Evolutionary conservation across 768 basidiomycete species (phyloP), one percentile per base, ranked within the genome.

Genomic region (Gelatoporia subvermispora): DNA sequence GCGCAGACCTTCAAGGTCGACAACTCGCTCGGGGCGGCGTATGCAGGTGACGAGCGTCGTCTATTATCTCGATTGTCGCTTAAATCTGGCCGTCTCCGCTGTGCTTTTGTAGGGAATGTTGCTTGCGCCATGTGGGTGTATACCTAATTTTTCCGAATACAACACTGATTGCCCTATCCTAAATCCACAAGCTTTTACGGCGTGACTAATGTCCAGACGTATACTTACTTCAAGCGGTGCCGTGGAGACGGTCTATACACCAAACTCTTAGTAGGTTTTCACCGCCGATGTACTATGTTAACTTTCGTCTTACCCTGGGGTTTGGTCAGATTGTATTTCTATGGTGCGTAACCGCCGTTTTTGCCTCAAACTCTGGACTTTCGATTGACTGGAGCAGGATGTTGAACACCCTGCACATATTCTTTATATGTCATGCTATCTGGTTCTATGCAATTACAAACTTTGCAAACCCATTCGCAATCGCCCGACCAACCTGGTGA

Each of bases 361-460:
- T 7, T 31, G 13, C 13, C 28, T n/a, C n/a, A n/a, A n/a, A 13
- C 28, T 31, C 28, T 31, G 28, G 3, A 41, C 22, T 11, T 9
- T 23, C 23, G 8, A 15, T 13, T 13, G 3, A 8, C 40, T 35
- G 18, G 20, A 20, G 3, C 21, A 61, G 60, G 60, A 17, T 51
- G 9, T 50, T 62, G 0, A 59, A 62, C 37, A 53, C 50, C 2
- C 8, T 56, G 0, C 61, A 62, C 34, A 24, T 57, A 0, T 41
- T 40, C 10, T 43, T 60, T 20, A 56, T 58, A 3, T 42, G 51
- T 8, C 55, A 60, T 24, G 50, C 61, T 0, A 34, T 60, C 2
- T 45, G 48, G 31, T 35, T 16, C 2, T 56, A 52, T 34, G 43
- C 41, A 18, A 44, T 56, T n/a, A 47, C 48, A 2, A 17, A 50